Evolutionary conservation across 768 basidiomycete species (phyloP).

Genomic region (Russula lepida): DNA sequence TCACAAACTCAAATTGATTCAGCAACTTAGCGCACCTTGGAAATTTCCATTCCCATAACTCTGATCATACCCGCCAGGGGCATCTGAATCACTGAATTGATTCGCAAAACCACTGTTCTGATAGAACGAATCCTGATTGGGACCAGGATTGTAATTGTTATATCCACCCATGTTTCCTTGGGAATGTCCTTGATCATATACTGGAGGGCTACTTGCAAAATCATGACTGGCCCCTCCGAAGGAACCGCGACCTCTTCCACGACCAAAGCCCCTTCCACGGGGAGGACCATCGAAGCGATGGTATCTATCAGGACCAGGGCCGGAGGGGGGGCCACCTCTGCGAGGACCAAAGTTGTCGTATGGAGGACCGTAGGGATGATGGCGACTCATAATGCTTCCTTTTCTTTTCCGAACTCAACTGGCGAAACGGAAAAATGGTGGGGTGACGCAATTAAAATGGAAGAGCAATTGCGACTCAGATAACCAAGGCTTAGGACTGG

Average conservation of each 20-base stretch:
- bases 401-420: constrained; percentile 24
- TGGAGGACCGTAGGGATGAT: constrained; percentile 69
- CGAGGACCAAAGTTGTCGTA: constrained; percentile 20
- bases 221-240: constrained; percentile 36
- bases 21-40: constrained; percentile 78
- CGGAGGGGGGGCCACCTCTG: constrained; percentile 22
- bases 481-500: not conserved
- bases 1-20: constrained; percentile 18
- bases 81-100: constrained; percentile 41
- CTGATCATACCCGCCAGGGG: constrained; percentile 45
- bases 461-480: constrained; percentile 10
- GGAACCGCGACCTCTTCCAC: constrained; percentile 64
- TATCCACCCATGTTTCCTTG: constrained; percentile 58
- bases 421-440: constrained; percentile 10
- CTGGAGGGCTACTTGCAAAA: constrained; percentile 41
- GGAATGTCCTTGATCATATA: constrained; percentile 60
- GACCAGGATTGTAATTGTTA: constrained; percentile 49
- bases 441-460: constrained; percentile 6
- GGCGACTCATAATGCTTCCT: constrained; percentile 60
- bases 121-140: constrained; percentile 56
- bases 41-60: constrained; percentile 44
- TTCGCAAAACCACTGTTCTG: constrained; percentile 56
- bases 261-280: constrained; percentile 59
- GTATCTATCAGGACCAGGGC: constrained; percentile 23
- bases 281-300: constrained; percentile 39